Conservation (phyloP, 805 yeast species). For the Suhomyces emberorum region DNA sequence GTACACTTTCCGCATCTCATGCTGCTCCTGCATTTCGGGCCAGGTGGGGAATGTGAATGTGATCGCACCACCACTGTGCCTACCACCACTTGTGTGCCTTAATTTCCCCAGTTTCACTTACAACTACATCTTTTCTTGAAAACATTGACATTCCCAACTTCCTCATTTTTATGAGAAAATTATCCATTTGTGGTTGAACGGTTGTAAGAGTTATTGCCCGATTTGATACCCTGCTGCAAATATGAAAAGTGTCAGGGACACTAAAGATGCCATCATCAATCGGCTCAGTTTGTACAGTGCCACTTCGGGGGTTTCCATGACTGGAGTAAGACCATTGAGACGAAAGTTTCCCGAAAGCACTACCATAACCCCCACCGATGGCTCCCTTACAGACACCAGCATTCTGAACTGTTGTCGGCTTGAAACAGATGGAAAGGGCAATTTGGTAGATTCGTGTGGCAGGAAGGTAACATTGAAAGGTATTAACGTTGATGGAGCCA, state of each 20-base stretch:
- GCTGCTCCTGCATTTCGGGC: too few species aligned
- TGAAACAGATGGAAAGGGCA: constrained; percentile 47
- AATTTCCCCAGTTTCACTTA: too few species aligned
- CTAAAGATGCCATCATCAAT: constrained; percentile 31
- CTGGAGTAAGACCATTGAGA: constrained; percentile 28
- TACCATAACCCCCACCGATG: constrained; percentile 11
- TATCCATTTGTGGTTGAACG: too few species aligned
- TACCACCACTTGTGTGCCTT: too few species aligned
- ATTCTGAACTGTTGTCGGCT: constrained; percentile 20
- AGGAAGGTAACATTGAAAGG: constrained; percentile 69
- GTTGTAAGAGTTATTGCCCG: too few species aligned
- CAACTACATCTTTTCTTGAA: too few species aligned
- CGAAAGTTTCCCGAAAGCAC: constrained; percentile 17
- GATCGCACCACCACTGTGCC: too few species aligned
- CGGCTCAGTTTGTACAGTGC: constrained; percentile 29
- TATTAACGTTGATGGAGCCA: constrained; percentile 72
- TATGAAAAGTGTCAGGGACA: constrained; percentile 21
- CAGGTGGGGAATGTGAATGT: too few species aligned
- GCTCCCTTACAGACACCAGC: constrained; percentile 5
- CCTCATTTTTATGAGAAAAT: too few species aligned
- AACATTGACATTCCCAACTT: too few species aligned
- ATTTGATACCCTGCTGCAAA: too few species aligned
- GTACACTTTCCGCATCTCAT: too few species aligned
- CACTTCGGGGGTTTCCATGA: constrained; percentile 20
- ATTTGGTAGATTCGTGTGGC: constrained; percentile 57